A percentile compares a stretch with the other conserved stretches of the same genome.
Conservation (phyloP, 495 filamentous ascomycete species). For the Penicillium chermesinum region DNA sequence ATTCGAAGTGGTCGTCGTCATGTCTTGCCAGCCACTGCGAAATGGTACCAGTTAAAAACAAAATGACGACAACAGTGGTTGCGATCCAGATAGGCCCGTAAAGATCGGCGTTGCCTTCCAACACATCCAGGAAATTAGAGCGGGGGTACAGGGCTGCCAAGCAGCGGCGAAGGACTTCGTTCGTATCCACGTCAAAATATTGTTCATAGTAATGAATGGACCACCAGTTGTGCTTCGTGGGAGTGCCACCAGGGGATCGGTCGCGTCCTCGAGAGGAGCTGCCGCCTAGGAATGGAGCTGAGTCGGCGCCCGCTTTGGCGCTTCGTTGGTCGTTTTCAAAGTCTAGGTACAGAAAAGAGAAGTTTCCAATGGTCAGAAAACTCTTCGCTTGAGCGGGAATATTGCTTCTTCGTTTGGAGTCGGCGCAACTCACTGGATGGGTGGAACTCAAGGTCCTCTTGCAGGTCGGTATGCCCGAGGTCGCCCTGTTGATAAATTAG, state of each 20-base stretch:
- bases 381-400: background rate
- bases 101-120: slow-evolving; percentile 95
- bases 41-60: slow-evolving; percentile 93
- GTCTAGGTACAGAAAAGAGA: slow-evolving; percentile 33
- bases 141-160: slow-evolving; percentile 79
- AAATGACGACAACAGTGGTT: slow-evolving; percentile 90
- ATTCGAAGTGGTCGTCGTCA: slow-evolving; percentile 61
- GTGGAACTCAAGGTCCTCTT: slow-evolving; percentile 99
- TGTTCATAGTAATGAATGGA: slow-evolving; percentile 88
- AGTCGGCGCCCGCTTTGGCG: slow-evolving; percentile 53
- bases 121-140: slow-evolving; percentile 89
- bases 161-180: slow-evolving; percentile 76
- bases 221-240: slow-evolving; percentile 86
- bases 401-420: background rate
- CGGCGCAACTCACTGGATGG: slow-evolving; percentile 61
- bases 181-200: slow-evolving; percentile 97
- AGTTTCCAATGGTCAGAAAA: slow-evolving; percentile 1
- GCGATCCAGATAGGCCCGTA: slow-evolving; percentile 98
- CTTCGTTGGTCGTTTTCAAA: slow-evolving; percentile 50
- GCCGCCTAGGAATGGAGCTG: slow-evolving; percentile 60
- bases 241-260: slow-evolving; percentile 41
- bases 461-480: slow-evolving; percentile 93
- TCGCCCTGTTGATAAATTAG: slow-evolving; percentile 63
- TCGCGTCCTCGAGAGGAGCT: slow-evolving; percentile 37
- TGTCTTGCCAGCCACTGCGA: slow-evolving; percentile 72